Percentiles rank a stretch among this genome's conserved stretches.
Conservation (phyloP, 768 basidiomycete species). For the Auriscalpium vulgare region DNA sequence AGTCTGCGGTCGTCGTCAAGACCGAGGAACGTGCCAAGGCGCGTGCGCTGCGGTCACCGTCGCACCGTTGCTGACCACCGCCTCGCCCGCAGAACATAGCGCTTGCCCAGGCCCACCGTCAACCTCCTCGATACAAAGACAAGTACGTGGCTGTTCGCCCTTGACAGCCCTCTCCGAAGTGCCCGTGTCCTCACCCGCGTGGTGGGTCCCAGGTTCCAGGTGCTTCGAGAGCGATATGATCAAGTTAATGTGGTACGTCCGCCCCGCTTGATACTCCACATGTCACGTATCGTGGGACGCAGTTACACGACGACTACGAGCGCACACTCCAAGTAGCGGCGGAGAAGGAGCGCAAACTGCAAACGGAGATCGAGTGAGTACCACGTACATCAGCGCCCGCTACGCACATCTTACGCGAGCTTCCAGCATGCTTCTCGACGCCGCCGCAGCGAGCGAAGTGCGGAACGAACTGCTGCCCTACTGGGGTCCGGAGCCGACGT, state of each 20-base stretch:
- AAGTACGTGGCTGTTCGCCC: slow-evolving; percentile 4
- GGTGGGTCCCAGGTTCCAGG: slow-evolving; percentile 8
- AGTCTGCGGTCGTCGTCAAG: slow-evolving; percentile 10
- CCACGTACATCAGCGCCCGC: neutral
- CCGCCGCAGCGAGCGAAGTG: slow-evolving; percentile 2
- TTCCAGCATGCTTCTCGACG: slow-evolving; percentile 14
- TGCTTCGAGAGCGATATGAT: slow-evolving; percentile 14
- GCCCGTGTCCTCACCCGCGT: neutral
- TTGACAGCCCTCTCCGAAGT: neutral
- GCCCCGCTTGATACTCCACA: neutral
- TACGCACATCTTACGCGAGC: neutral
- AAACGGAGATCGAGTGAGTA: slow-evolving; percentile 13
- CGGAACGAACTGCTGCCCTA: neutral
- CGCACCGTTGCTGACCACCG: neutral
- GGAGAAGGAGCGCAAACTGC: slow-evolving; percentile 13
- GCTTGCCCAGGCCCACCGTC: slow-evolving; percentile 1
- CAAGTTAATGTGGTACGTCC: slow-evolving; percentile 5
- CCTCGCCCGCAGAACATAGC: neutral
- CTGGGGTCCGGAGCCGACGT: neutral
- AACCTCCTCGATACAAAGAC: slow-evolving; percentile 13
- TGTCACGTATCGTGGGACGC: neutral
- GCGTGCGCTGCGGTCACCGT: neutral
- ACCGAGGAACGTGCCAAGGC: slow-evolving; percentile 12
- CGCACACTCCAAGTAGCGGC: slow-evolving; percentile 5
- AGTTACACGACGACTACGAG: slow-evolving; percentile 10